These are phyloP conservation scores for Geranium brycei DNA, from an alignment of 345 rosid genomes.

Conservation along the genomic window DNA sequence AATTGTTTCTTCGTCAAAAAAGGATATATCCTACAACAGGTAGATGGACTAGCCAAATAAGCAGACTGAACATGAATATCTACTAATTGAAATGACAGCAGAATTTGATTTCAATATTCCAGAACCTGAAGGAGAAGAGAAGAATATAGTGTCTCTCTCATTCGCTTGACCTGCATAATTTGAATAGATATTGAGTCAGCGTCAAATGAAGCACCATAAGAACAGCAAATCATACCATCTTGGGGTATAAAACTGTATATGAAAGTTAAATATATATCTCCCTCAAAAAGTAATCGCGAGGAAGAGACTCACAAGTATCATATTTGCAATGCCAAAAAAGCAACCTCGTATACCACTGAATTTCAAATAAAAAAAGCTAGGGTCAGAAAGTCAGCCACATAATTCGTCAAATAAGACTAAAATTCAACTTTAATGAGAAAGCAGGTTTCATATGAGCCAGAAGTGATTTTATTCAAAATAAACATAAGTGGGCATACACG, in stretches of 20 bases:
- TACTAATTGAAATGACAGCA: slow-evolving; percentile 2
- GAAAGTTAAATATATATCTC: not conserved
- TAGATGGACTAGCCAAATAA: slow-evolving; percentile 8
- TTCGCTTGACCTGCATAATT: slow-evolving; percentile 63
- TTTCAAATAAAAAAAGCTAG: slow-evolving; percentile 19
- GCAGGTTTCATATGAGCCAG: not conserved
- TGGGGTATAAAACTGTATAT: not conserved
- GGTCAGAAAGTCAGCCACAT: slow-evolving; percentile 15
- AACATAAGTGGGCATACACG: too few relatives aligned
- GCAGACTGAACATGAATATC: not conserved
- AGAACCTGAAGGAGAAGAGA: slow-evolving; percentile 84
- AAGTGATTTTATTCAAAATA: too few relatives aligned
- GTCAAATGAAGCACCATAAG: not conserved
- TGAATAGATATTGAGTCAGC: slow-evolving; percentile 8
- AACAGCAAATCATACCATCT: too few relatives aligned
- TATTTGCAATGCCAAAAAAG: slow-evolving; percentile 89
- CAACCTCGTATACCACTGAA: slow-evolving; percentile 87
- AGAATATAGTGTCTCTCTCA: slow-evolving; percentile 86
- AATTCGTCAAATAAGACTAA: not conserved
- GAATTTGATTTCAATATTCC: slow-evolving; percentile 10
- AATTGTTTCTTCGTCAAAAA: slow-evolving; percentile 87
- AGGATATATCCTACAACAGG: slow-evolving; percentile 65
- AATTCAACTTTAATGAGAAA: not conserved
- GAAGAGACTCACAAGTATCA: slow-evolving; percentile 80
- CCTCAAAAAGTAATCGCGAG: not conserved